Evolutionary conservation across 2,329 filamentous ascomycete species (phyloP).

Genomic region (Calonectria henricotiae): DNA sequence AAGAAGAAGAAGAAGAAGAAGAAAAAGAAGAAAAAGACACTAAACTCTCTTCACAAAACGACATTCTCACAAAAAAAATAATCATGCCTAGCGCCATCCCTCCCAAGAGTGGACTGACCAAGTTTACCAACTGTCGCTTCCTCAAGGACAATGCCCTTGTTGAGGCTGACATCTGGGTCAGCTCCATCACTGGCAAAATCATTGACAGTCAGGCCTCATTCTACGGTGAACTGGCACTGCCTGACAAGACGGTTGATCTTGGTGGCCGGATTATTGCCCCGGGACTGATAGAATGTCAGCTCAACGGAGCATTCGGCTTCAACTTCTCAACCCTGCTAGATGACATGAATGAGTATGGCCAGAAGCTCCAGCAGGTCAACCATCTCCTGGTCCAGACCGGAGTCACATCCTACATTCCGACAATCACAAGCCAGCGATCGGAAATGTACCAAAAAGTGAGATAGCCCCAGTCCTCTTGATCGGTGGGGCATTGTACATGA

Average conservation of each 20-base stretch:
- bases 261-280: constrained; percentile 87
- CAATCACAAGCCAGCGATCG: constrained; percentile 85
- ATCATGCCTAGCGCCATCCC: constrained; percentile 68
- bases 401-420: constrained; percentile 91
- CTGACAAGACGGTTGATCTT: constrained; percentile 84
- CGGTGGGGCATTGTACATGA: constrained; percentile 44
- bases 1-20: background rate
- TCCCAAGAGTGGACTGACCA: constrained; percentile 77
- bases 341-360: constrained; percentile 78
- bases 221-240: constrained; percentile 78
- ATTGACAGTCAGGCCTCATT: constrained; percentile 79
- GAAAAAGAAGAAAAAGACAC: background rate
- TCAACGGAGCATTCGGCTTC: constrained; percentile 94
- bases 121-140: constrained; percentile 90
- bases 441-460: constrained; percentile 85
- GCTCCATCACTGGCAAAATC: constrained; percentile 85
- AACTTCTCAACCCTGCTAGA: constrained; percentile 89
- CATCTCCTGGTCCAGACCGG: constrained; percentile 82
- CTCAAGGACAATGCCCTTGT: constrained; percentile 79
- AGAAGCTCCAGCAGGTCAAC: constrained; percentile 82
- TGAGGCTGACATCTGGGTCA: constrained; percentile 90
- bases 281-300: constrained; percentile 91
- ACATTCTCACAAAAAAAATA: background rate
- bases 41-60: constrained; percentile 21
- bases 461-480: constrained; percentile 15